Percentiles rank a stretch among this genome's conserved stretches.
Evolutionary conservation across 768 basidiomycete genomes (phyloP).

Genomic region (Amanita pallidorosea): DNA sequence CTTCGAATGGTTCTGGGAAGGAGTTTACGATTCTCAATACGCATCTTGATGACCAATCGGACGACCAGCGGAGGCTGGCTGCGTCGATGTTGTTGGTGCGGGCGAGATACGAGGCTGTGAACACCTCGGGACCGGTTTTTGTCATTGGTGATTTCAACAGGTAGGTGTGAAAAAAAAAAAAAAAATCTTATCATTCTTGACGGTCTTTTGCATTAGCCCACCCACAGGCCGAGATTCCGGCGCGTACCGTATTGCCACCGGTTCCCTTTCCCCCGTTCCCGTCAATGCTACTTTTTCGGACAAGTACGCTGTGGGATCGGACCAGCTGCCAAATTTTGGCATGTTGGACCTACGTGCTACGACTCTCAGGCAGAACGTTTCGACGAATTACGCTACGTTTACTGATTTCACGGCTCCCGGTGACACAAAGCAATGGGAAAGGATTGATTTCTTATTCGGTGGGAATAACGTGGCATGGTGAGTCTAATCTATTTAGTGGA

Average conservation of each 20-base stretch:
- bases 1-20: conserved; percentile 9
- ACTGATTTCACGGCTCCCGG: conserved; percentile 36
- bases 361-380: conserved; percentile 29
- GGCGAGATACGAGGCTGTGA: conserved; percentile 36
- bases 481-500: conserved; percentile 10
- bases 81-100: conserved; percentile 42
- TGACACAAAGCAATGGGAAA: conserved; percentile 22
- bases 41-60: conserved; percentile 45
- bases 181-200: neutral
- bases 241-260: conserved; percentile 42
- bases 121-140: conserved; percentile 28
- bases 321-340: conserved; percentile 23
- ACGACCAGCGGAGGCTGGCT: conserved; percentile 36
- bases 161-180: conserved; percentile 5
- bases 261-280: conserved; percentile 23
- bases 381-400: conserved; percentile 38
- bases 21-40: conserved; percentile 38
- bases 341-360: conserved; percentile 33
- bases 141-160: conserved; percentile 47
- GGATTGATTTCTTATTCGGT: conserved; percentile 48
- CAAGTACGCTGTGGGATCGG: conserved; percentile 24
- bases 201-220: conserved; percentile 17
- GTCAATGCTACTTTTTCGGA: conserved; percentile 32
- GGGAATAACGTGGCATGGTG: conserved; percentile 34
- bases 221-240: conserved; percentile 32